A percentile compares a stretch with the other conserved stretches of the same genome.
Conservation (phyloP, 2,329 filamentous ascomycete species). For the Ramularia endophylla region DNA sequence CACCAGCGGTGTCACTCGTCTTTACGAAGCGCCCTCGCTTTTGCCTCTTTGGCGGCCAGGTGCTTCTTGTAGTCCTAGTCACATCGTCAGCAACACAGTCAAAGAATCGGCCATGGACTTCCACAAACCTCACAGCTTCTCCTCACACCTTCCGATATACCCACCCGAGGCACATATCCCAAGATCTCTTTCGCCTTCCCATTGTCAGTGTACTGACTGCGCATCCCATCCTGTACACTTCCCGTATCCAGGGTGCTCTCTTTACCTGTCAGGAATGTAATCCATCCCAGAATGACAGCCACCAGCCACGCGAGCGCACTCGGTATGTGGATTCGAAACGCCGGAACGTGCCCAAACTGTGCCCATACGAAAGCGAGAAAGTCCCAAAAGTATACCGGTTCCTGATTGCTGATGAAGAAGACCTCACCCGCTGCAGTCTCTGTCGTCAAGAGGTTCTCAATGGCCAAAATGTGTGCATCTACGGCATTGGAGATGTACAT, state of each 20-base stretch:
- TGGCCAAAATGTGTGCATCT: slow-evolving; percentile 78
- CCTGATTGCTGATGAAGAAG: slow-evolving; percentile 87
- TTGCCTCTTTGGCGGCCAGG: too few species aligned
- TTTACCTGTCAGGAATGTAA: slow-evolving; percentile 42
- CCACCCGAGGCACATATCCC: slow-evolving; percentile 48
- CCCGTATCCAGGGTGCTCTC: slow-evolving; percentile 47
- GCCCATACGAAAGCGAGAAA: slow-evolving; percentile 74
- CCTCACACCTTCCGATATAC: slow-evolving; percentile 47
- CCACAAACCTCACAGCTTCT: slow-evolving; percentile 39
- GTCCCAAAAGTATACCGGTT: slow-evolving; percentile 87
- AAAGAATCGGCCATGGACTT: too few species aligned
- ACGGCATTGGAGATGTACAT: slow-evolving; percentile 64
- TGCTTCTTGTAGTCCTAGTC: too few species aligned
- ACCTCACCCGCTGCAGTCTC: slow-evolving; percentile 65
- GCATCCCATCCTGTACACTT: slow-evolving; percentile 50
- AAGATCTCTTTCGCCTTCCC: slow-evolving; percentile 47
- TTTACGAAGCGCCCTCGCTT: too few species aligned
- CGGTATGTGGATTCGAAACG: slow-evolving; percentile 45
- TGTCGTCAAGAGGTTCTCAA: slow-evolving; percentile 62
- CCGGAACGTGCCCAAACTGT: slow-evolving; percentile 49
- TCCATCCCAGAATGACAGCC: slow-evolving; percentile 42
- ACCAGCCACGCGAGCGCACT: slow-evolving; percentile 42
- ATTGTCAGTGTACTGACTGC: slow-evolving; percentile 49
- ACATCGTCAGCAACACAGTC: too few species aligned
- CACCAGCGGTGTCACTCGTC: too few species aligned